Base-by-base conservation (phyloP, 768 basidiomycete genomes). In the Amanita thiersii region DNA sequence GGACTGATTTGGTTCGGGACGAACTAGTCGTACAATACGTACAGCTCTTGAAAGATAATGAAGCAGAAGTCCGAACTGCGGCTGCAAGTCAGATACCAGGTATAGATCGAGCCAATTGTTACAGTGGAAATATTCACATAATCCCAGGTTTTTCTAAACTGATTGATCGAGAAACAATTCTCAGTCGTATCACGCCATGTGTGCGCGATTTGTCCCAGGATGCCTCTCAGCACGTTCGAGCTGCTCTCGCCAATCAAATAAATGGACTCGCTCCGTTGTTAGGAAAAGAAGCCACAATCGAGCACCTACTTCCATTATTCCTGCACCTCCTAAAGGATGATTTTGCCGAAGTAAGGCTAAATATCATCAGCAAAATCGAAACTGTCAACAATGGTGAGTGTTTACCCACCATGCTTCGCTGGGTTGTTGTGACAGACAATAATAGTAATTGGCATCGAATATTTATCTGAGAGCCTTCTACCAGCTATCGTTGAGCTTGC, bases 331-430 rank as follows among this genome's bases (percentile, higher is more conserved):
- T 99, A 40, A 99, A 98, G 66, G 96, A 99, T 54, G 96, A 99
- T 55, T 98, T 97, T 70, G 90, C 93, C 3, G 96, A 99, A 55
- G 96, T 99, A 36, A 75, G 96, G 48, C 65, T 98, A 49, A 97
- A 99, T 60, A 87, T 99, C 55, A 99, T 99, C 65, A 91, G 91
- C 69, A 98, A 98, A 63, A 77, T 99, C 31, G 96, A 99, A 63
- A 86, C 81, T 25, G 93, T 99, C 50, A 94, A 98, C 59, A 69
- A 73, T 38, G 92, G 92, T 92, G 56, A 41, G 79, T 61, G 29
- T n/a, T 23, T 15, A 18, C 28, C 39, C 24, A 32, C 5, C 40
- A 29, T 44, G 26, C 23, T 35, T 12, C 14, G 10, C n/a, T 55
- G 28, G 37, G 20, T 51, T 45, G 39, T 46, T 44, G 20, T 15